Evolutionary conservation across 495 filamentous ascomycete genomes (phyloP), one percentile per base, ranked within the genome.

Genomic region (Chlorociboria aeruginascens): DNA sequence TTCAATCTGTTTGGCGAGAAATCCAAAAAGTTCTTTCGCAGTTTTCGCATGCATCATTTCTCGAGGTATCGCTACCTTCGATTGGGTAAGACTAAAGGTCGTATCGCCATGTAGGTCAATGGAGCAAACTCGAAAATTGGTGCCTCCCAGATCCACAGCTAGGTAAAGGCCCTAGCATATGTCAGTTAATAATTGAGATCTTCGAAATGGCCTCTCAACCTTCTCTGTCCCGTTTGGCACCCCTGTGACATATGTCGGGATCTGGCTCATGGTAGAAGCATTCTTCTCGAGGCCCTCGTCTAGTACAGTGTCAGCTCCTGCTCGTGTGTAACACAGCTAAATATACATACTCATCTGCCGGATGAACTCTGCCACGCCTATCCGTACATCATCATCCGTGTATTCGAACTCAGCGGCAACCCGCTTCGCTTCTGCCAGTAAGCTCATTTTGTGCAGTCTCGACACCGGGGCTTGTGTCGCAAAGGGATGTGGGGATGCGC

Each of bases 161-260:
- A 98, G 77, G 64, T 95, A 97, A 13, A 96, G 69, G 25, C 92
- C 92, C 89, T 50, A 25, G n/a, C 6, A 45, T 35, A 7, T 36
- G 48, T 50, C 31, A 50, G 36, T 37, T 9, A 10, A 8, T 8
- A 10, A 3, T 34, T 8, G 20, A 29, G 35, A 20, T 32, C 3
- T 29, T 13, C 6, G 13, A 43, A 13, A 1, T 7, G 16, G 16
- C 16, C 12, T 37, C 45, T 54, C 46, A 58, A 83, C 81, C 81
- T 95, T 94, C 61, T 98, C 92, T 2, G 89, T 95, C 52, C 92
- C 92, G 77, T 97, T 95, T 53, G 92, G 93, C 3, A 97, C 93
- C 8, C 75, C 79, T 2, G 92, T 96, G 34, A 98, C 90, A 62
- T 90, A 98, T 17, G 92, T 95, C 0, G 92, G 92, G 57, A 98